Conservation (phyloP, 257 asterid genomes). For the Forsythia suspensa region DNA sequence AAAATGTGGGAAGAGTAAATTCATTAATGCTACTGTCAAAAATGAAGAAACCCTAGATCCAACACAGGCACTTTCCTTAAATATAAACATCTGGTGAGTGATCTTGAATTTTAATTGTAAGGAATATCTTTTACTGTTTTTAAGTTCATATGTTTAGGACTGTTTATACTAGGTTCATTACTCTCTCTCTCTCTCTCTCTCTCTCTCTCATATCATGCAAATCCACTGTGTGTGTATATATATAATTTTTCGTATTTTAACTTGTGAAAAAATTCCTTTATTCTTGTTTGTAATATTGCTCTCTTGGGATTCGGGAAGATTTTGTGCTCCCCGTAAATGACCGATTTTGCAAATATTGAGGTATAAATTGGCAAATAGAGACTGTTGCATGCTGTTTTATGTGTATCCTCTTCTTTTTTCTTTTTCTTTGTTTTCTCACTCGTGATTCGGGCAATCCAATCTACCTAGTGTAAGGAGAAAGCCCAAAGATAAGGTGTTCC, state of each 20-base stretch:
- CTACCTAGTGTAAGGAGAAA: too few species aligned
- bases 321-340: not conserved
- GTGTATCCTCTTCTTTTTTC: not conserved
- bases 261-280: not conserved
- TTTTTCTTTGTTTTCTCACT: too few species aligned
- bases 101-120: not conserved
- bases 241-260: not conserved
- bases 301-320: not conserved
- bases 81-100: not conserved
- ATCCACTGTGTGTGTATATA: not conserved
- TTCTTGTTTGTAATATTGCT: not conserved
- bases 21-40: not conserved
- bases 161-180: not conserved
- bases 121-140: not conserved
- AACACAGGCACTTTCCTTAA: not conserved
- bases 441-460: too few species aligned
- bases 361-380: not conserved
- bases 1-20: not conserved
- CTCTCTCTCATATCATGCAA: not conserved
- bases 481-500: too few species aligned
- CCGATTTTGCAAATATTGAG: not conserved
- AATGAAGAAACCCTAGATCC: slow-evolving; percentile 7
- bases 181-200: not conserved
- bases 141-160: not conserved
- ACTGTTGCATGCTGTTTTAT: not conserved